Percentiles rank a stretch among this genome's conserved stretches.
These are phyloP conservation scores for Tolypocladium ovalisporum DNA, from an alignment of 2,329 filamentous ascomycete genomes.

Conservation along the genomic window DNA sequence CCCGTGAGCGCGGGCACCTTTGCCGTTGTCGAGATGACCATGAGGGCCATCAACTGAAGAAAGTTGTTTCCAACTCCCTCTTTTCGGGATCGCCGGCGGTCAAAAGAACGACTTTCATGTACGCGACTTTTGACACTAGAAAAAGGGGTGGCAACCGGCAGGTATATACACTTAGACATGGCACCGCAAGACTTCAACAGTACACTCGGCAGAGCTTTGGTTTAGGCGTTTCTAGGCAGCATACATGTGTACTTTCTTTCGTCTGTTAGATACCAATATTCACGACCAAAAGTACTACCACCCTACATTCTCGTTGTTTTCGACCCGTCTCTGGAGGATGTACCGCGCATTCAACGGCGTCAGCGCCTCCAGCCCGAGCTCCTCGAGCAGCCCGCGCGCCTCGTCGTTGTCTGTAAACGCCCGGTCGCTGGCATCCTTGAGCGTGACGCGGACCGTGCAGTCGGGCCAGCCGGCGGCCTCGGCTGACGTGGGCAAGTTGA, in stretches of 20 bases:
- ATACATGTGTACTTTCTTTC: neutral
- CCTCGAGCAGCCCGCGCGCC: constrained; percentile 49
- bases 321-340: constrained; percentile 56
- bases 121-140: neutral
- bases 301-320: constrained; percentile 39
- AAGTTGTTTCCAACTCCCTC: neutral
- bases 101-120: neutral
- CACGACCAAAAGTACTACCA: constrained; percentile 14
- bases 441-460: constrained; percentile 26
- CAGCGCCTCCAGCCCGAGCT: constrained; percentile 48
- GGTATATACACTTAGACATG: neutral
- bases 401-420: constrained; percentile 47
- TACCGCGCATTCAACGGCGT: constrained; percentile 54
- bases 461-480: constrained; percentile 14
- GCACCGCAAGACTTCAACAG: neutral
- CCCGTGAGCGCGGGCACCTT: constrained; percentile 97
- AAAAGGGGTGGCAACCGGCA: neutral
- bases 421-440: constrained; percentile 41
- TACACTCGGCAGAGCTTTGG: neutral
- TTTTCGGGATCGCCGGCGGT: neutral
- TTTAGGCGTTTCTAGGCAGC: neutral
- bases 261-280: neutral
- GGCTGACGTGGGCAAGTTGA: constrained; percentile 41
- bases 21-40: constrained; percentile 64
- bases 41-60: constrained; percentile 44